Evolutionary conservation across 495 filamentous ascomycete genomes (phyloP), one percentile per base, ranked within the genome.

Genomic region (Cercophora samala): DNA sequence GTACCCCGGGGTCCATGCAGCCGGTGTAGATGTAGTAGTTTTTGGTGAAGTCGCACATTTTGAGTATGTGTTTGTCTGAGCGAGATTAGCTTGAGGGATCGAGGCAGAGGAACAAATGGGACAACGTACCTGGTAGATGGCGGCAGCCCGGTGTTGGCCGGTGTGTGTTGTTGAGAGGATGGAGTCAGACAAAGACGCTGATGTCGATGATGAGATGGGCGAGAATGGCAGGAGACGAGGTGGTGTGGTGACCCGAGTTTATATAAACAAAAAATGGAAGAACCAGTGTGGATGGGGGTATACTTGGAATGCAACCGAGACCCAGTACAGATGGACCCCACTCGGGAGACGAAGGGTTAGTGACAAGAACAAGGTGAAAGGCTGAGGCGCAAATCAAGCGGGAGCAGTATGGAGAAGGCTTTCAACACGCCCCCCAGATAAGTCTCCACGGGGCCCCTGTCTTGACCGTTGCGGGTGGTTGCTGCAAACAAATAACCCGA

Each of bases 11-110:
- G 66, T 91, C 86, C 52, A 82, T 77, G 71, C 90, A 93, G 22
- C 82, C 81, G 64, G 87, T 88, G 79, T 90, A 91, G 80, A 93
- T 87, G 77, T 91, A 91, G 74, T 87, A 91, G 76, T 90, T 91
- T 70, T 88, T 89, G 76, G 86, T 89, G 74, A 87, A 89, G 78
- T 91, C 85, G 83, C 90, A 93, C 90, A 93, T 93, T 66, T 74
- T 84, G 78, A 67, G 19, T 26, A 3, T 13, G 8, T 4, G 51
- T 17, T 6, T 22, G 56, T 22, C 2, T 58, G 15, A 15, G 13
- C 2, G 11, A 22, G 8, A 17, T 60, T 18, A 23, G 24, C 8
- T 60, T 24, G 22, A 18, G 8, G 1, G 25, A 13, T 58, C 19
- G 29, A 0, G 17, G 4, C 9, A 29, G 58, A 32, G 22, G 53